Evolutionary conservation across 2,329 filamentous ascomycete species (phyloP), one percentile per base, ranked within the genome.

Genomic region (Hymenoscyphus infarciens): DNA sequence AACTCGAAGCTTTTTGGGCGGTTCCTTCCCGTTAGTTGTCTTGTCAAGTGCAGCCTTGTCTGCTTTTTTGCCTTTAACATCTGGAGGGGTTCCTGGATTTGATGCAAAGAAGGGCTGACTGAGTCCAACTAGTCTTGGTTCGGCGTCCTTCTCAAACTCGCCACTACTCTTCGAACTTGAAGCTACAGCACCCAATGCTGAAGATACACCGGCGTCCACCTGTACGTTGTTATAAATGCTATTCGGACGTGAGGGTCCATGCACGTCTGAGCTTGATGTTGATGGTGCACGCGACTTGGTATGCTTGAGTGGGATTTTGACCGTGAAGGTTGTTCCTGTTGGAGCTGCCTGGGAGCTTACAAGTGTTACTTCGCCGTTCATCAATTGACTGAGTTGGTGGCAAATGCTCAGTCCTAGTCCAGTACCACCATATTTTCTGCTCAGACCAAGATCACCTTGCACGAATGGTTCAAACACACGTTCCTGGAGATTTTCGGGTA

Each of bases 401-500:
- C 92, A 96, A 70, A 97, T 97, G 71, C 90, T 94, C 61, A 97
- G 76, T 1, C 93, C 93, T 1, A 97, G 79, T 3, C 93, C 93
- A 0, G 93, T 97, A 16, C 93, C 93, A 19, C 92, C 92, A 72
- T 88, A 96, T 72, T 95, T 95, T 75, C 92, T 96, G 78, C 90
- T 96, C 16, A 97, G 78, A 0, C 92, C 90, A 1, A 95, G 78
- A 72, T 97, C 92, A n/a, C 90, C 93, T 75, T 97, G 93, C 0
- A 97, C 90, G 72, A 97, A 97, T 0, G 93, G 93, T 74, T 97
- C 93, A 73, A 97, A 97, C 10, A 97, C 91, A 68, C 88, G 88
- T 62, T 90, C 81, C 69, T 92, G 91, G 75, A 96, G 84, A 66
- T 88, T 79, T 6, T 87, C 83, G 0, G 91, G 86, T 61, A 97